Conservation (phyloP, 495 filamentous ascomycete species). For the Penicillium cinerascens region DNA sequence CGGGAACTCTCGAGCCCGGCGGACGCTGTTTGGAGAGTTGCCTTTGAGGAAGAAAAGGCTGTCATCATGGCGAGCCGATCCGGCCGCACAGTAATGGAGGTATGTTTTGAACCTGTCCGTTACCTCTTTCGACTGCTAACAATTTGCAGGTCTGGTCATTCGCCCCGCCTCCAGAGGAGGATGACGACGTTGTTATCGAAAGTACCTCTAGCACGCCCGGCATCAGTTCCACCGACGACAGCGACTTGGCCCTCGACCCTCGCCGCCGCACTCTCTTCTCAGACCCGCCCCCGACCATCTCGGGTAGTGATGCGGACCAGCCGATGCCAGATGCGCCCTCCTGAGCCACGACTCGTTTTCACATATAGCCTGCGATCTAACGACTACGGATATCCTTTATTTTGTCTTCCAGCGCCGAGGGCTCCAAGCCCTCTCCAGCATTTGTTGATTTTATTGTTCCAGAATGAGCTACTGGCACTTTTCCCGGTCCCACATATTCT, state of each 20-base stretch:
- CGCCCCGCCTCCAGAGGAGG: slow-evolving; percentile 70
- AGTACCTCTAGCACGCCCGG: slow-evolving; percentile 40
- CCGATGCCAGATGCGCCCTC: slow-evolving; percentile 41
- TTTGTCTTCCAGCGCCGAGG: slow-evolving; percentile 17
- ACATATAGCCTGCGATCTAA: slow-evolving; percentile 22
- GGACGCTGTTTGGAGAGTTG: slow-evolving; percentile 95
- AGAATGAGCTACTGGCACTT: slow-evolving; percentile 11
- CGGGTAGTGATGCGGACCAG: slow-evolving; percentile 33
- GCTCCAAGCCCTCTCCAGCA: slow-evolving; percentile 7
- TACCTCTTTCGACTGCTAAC: slow-evolving; percentile 1
- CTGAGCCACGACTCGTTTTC: slow-evolving; percentile 12
- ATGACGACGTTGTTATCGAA: slow-evolving; percentile 30
- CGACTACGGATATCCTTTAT: slow-evolving; percentile 27
- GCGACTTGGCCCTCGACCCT: slow-evolving; percentile 6
- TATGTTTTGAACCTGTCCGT: slow-evolving; percentile 29
- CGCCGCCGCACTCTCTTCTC: slow-evolving; percentile 29
- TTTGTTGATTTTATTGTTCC: slow-evolving; percentile 8
- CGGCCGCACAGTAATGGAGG: slow-evolving; percentile 93
- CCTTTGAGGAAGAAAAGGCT: slow-evolving; percentile 96
- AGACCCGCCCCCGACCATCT: slow-evolving; percentile 32
- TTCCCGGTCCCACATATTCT: slow-evolving; percentile 1
- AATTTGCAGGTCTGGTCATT: slow-evolving; percentile 77
- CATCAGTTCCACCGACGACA: slow-evolving; percentile 20
- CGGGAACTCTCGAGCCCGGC: slow-evolving; percentile 86
- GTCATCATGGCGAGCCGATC: slow-evolving; percentile 88